Base-by-base conservation (phyloP, 1,284 basidiomycete genomes). In the Cryptococcus maquisensis region DNA sequence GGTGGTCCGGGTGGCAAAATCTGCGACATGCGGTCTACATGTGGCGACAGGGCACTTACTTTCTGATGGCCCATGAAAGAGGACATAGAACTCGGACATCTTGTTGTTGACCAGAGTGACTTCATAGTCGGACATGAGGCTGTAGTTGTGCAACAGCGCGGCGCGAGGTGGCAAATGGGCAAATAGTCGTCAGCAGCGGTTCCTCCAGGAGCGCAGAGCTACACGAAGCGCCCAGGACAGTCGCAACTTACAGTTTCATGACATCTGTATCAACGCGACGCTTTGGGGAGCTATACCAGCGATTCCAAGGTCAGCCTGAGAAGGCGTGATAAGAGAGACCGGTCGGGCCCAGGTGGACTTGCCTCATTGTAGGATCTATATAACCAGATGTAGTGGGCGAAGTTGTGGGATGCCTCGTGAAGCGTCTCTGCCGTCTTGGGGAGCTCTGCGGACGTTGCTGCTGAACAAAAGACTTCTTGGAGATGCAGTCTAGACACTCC, bases 81-180 rank as follows among this genome's bases (percentile, higher is more conserved):
- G 86, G 60, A 98, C 94, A 68, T 90, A 93, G 82, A 98, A 98
- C 79, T 98, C 95, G 73, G 94, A 91, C 90, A 98, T 96, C 80
- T 84, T 98, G 77, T 97, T 95, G 72, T 98, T 97, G 56, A 98
- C 91, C 62, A 98, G 86, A 36, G 85, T 91, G 59, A 98, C 94
- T 74, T 98, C 90, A 76, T 91, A 94, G 78, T 96, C 93, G 16
- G 91, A 94, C 91, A 95, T 95, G 66, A 95, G 79, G 76, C 92
- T 96, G 73, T 53, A 49, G 54, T 32, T 56, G 50, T 45, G 47
- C 28, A 38, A 28, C 23, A 49, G 18, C 18, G 38, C 18, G 15
- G 20, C 5, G 21, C 35, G 45, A 49, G 49, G 49, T 54, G 48
- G 55, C 47, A 52, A 54, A 48, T 49, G 47, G n/a, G 20, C 56